Conservation (phyloP, 2,329 filamentous ascomycete genomes). For the Aureobasidium sp. region DNA sequence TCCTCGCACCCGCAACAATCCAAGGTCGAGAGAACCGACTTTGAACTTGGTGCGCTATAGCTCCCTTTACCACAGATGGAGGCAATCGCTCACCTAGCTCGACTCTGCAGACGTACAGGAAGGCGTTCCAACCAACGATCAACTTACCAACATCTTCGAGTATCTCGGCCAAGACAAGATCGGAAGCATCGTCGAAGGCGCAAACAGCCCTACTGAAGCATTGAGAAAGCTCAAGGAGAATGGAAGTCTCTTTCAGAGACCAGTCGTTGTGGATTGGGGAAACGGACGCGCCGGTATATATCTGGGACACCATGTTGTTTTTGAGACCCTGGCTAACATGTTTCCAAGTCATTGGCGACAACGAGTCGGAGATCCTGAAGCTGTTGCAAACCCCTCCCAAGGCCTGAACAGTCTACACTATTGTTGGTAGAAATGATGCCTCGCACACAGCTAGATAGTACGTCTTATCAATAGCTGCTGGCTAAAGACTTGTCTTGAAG, state of each 20-base stretch:
- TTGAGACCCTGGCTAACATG: constrained; percentile 17
- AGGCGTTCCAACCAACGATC: constrained; percentile 69
- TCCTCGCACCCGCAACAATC: constrained; percentile 58
- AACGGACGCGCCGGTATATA: constrained; percentile 66
- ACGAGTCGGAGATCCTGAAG: constrained; percentile 70
- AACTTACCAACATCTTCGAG: constrained; percentile 75
- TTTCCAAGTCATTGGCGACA: constrained; percentile 57
- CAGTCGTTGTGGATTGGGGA: constrained; percentile 89
- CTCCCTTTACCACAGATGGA: neutral
- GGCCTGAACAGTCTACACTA: neutral
- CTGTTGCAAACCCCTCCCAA: constrained; percentile 1
- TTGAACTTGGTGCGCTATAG: constrained; percentile 56
- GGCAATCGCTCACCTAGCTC: neutral
- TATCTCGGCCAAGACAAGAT: constrained; percentile 62
- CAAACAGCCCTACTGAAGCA: constrained; percentile 67
- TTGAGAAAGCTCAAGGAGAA: constrained; percentile 69
- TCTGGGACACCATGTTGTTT: neutral
- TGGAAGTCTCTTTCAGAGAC: constrained; percentile 61
- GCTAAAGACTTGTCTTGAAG: no score
- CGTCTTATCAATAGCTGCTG: no score
- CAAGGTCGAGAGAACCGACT: constrained; percentile 57
- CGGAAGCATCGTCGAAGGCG: constrained; percentile 65
- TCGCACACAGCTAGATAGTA: no score
- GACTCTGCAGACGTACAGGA: constrained; percentile 62
- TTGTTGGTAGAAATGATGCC: neutral